Evolutionary conservation across 1,284 basidiomycete species (phyloP).

Genomic region (Agroathelia rolfsii): DNA sequence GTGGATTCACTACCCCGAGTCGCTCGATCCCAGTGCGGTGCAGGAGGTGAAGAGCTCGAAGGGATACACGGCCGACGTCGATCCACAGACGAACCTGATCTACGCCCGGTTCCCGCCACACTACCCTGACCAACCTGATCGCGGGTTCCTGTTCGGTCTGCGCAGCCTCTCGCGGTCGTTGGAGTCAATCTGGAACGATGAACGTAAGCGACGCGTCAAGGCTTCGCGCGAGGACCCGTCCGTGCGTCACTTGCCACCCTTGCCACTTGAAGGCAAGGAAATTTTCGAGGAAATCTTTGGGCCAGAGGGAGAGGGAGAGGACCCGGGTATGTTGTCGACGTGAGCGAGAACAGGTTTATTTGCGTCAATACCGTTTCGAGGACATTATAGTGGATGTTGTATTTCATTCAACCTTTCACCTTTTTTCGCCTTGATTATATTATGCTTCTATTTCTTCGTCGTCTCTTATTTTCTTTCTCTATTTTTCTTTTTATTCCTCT

Average conservation of each 20-base stretch:
- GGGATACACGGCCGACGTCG: conserved; percentile 75
- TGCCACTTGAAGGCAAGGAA: conserved; percentile 61
- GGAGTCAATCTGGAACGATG: conserved; percentile 77
- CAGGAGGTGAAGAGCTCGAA: conserved; percentile 51
- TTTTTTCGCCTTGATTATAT: too few species aligned
- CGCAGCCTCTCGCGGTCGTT: conserved; percentile 71
- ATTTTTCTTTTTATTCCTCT: too few species aligned
- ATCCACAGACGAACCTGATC: conserved; percentile 69
- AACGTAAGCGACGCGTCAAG: conserved; percentile 63
- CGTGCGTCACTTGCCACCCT: conserved; percentile 44
- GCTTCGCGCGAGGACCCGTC: conserved; percentile 47
- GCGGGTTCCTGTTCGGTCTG: conserved; percentile 89
- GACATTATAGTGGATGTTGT: too few species aligned
- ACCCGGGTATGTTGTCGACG: conserved; percentile 64
- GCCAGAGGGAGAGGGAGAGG: conserved; percentile 40
- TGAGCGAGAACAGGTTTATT: too few species aligned
- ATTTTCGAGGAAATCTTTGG: conserved; percentile 69
- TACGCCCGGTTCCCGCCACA: conserved; percentile 90
- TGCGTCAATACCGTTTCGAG: too few species aligned
- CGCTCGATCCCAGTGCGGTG: conserved; percentile 24
- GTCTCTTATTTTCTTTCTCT: too few species aligned
- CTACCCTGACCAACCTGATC: conserved; percentile 81
- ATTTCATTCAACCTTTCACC: too few species aligned
- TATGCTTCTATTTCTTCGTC: too few species aligned
- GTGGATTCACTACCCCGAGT: conserved; percentile 61